Evolutionary conservation across 2,329 filamentous ascomycete species (phyloP).

Genomic region (Tympanopsis confertula): DNA sequence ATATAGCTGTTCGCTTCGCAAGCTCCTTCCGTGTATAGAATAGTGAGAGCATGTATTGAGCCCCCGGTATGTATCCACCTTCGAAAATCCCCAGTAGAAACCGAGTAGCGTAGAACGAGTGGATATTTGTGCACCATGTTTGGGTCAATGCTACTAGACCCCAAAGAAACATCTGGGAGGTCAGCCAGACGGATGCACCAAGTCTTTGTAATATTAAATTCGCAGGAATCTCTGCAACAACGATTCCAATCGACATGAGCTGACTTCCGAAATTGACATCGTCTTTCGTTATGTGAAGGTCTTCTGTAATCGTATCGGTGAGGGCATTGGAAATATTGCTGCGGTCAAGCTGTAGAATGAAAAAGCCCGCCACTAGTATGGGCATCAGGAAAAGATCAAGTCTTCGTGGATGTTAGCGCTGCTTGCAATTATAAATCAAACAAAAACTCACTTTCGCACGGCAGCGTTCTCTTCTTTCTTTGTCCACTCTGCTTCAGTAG

Average conservation of each 20-base stretch:
- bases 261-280: conserved; percentile 27
- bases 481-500: too few relatives aligned
- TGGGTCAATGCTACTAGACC: conserved; percentile 28
- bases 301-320: conserved; percentile 26
- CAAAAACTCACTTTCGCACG: too few relatives aligned
- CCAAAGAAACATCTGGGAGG: conserved; percentile 23
- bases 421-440: too few relatives aligned
- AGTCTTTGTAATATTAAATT: conserved; percentile 27
- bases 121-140: conserved; percentile 21
- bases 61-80: conserved; percentile 27
- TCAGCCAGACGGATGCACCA: conserved; percentile 25
- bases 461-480: too few relatives aligned
- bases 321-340: conserved; percentile 27
- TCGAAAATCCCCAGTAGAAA: conserved; percentile 26
- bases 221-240: conserved; percentile 24
- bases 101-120: conserved; percentile 21
- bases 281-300: conserved; percentile 24
- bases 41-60: conserved; percentile 20
- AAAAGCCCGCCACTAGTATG: conserved; percentile 27
- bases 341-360: conserved; percentile 26
- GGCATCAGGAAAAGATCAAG: conserved; percentile 28
- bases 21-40: conserved; percentile 28
- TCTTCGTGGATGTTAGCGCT: too few relatives aligned
- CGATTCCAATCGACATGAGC: conserved; percentile 24
- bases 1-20: conserved; percentile 24